Conservation (phyloP, 2,329 filamentous ascomycete genomes). For the Aspergillus ochraceus region DNA sequence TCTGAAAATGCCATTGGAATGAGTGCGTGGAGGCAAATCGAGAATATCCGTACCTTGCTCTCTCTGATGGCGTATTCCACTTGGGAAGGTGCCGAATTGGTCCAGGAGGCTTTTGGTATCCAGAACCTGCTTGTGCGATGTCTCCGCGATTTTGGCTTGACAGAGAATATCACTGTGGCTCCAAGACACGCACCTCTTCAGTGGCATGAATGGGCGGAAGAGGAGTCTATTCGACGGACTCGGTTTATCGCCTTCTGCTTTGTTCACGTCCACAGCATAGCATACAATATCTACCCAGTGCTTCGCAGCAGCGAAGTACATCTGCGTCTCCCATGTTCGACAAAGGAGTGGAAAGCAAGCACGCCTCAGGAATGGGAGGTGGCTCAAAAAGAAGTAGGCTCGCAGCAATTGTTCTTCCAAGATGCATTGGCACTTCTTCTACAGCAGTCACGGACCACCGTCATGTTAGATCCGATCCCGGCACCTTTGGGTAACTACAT, state of each 20-base stretch:
- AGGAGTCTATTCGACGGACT: conserved; percentile 37
- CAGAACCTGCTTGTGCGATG: conserved; percentile 31
- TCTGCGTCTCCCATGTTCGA: conserved; percentile 39
- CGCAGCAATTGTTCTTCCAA: conserved; percentile 36
- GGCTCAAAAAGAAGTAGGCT: conserved; percentile 25
- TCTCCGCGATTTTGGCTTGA: conserved; percentile 30
- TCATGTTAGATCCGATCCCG: conserved; percentile 33
- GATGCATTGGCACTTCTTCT: conserved; percentile 34
- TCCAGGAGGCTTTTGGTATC: conserved; percentile 34
- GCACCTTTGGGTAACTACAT: conserved; percentile 67
- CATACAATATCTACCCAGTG: conserved; percentile 40
- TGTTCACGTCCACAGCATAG: conserved; percentile 40
- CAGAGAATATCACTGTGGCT: conserved; percentile 24
- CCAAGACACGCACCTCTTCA: conserved; percentile 25
- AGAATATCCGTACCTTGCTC: conserved; percentile 32
- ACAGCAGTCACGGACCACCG: conserved; percentile 27
- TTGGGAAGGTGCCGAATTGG: conserved; percentile 32
- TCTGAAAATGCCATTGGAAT: conserved; percentile 13
- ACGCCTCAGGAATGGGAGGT: conserved; percentile 34
- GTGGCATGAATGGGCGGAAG: conserved; percentile 39
- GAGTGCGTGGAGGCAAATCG: conserved; percentile 25
- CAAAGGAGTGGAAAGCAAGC: conserved; percentile 35
- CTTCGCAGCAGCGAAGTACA: conserved; percentile 39
- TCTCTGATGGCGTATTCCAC: conserved; percentile 34
- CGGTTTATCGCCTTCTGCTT: conserved; percentile 41